These are phyloP conservation scores for Trypanosoma lewisi DNA, from an alignment of 208 protist species.

Conservation along the genomic window DNA sequence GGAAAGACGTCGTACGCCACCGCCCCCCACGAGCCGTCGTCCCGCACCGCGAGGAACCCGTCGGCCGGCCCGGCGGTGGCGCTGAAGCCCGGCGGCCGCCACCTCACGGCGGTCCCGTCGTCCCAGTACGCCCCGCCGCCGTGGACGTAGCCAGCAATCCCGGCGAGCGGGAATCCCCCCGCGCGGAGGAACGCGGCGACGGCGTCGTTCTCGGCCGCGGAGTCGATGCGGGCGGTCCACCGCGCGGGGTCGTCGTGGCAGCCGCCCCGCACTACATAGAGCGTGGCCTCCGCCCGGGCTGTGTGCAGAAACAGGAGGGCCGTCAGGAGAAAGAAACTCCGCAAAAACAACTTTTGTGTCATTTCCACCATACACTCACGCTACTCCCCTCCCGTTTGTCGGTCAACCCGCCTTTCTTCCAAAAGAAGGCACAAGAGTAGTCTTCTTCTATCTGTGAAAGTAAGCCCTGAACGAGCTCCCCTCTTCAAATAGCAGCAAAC, in stretches of 20 bases:
- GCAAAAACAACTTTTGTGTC: slow-evolving; percentile 1
- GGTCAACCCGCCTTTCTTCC: too few relatives aligned
- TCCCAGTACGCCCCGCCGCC: slow-evolving; percentile 32
- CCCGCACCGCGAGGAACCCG: slow-evolving; percentile 36
- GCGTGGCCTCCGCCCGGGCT: slow-evolving; percentile 2
- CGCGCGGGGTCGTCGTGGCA: slow-evolving; percentile 13
- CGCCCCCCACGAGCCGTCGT: slow-evolving; percentile 35
- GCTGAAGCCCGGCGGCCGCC: slow-evolving; percentile 28
- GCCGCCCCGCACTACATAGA: slow-evolving; percentile 15
- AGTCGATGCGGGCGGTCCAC: slow-evolving; percentile 29
- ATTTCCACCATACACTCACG: background rate
- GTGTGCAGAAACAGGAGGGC: slow-evolving; percentile 4
- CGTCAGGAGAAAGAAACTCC: slow-evolving; percentile 8
- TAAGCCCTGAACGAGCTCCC: too few relatives aligned
- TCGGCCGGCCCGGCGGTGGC: slow-evolving; percentile 4
- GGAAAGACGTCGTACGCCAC: slow-evolving; percentile 21
- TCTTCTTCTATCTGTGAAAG: too few relatives aligned
- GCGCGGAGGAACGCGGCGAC: slow-evolving; percentile 32
- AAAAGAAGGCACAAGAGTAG: too few relatives aligned
- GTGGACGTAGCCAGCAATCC: slow-evolving; percentile 35
- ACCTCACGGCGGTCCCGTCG: slow-evolving; percentile 32
- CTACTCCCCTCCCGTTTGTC: too few relatives aligned
- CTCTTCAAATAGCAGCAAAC: too few relatives aligned
- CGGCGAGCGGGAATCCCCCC: slow-evolving; percentile 26
- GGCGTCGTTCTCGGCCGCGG: slow-evolving; percentile 29